Percentiles rank a stretch among this genome's conserved stretches.
Conservation (phyloP, 2,329 filamentous ascomycete genomes). For the Exophiala calicioides region DNA sequence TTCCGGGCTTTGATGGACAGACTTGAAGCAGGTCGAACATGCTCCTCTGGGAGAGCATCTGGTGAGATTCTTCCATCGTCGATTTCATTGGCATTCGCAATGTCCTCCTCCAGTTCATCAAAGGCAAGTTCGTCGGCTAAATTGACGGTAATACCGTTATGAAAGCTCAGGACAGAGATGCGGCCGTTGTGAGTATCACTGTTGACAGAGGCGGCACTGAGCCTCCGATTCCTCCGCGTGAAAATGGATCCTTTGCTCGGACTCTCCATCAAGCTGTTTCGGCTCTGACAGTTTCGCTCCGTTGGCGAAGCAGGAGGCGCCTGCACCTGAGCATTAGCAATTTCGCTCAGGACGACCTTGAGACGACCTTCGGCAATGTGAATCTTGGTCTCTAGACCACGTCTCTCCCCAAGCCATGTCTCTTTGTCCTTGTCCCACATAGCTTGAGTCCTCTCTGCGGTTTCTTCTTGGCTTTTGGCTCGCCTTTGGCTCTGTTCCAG, state of each 20-base stretch:
- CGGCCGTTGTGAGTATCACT: slow-evolving; percentile 61
- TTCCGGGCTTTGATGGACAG: slow-evolving; percentile 48
- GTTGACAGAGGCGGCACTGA: slow-evolving; percentile 55
- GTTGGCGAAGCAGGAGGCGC: slow-evolving; percentile 29
- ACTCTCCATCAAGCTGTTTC: slow-evolving; percentile 29
- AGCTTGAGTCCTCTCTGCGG: slow-evolving; percentile 73
- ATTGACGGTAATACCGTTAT: slow-evolving; percentile 61
- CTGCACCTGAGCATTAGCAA: slow-evolving; percentile 54
- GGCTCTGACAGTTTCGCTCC: slow-evolving; percentile 27
- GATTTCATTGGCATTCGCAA: slow-evolving; percentile 65
- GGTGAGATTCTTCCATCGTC: slow-evolving; percentile 63
- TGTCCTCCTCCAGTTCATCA: slow-evolving; percentile 70
- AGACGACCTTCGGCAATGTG: slow-evolving; percentile 88
- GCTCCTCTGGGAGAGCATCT: slow-evolving; percentile 46
- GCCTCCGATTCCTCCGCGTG: slow-evolving; percentile 56
- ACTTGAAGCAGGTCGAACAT: slow-evolving; percentile 40
- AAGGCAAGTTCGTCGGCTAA: slow-evolving; percentile 90
- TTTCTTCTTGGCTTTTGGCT: slow-evolving; percentile 76
- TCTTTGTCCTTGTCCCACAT: slow-evolving; percentile 85
- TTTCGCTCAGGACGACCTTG: slow-evolving; percentile 80
- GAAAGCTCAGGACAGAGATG: slow-evolving; percentile 68
- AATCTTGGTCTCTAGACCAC: slow-evolving; percentile 77
- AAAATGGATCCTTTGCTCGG: slow-evolving; percentile 29
- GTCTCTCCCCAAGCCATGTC: slow-evolving; percentile 78
- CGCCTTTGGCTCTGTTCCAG: slow-evolving; percentile 78